These are phyloP conservation scores for Obelidium mucronatum DNA, from an alignment of 192 early-diverging fungal species.

Conservation along the genomic window DNA sequence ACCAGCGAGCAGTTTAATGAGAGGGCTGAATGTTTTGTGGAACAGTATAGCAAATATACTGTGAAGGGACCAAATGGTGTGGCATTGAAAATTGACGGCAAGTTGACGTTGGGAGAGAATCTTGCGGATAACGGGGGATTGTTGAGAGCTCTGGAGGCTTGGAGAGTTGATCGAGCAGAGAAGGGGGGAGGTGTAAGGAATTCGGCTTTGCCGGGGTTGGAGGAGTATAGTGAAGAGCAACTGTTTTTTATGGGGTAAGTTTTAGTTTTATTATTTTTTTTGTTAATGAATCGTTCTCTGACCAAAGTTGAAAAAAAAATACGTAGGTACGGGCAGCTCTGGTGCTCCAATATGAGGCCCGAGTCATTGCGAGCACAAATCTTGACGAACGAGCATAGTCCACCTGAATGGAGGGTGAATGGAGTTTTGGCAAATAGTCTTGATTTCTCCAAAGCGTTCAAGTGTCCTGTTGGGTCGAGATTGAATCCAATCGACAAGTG, in stretches of 20 bases:
- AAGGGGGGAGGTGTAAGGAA: constrained; percentile 37
- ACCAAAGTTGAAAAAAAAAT: too few species aligned
- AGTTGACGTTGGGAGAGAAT: constrained; percentile 66
- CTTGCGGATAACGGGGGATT: constrained; percentile 76
- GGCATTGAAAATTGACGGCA: constrained; percentile 59
- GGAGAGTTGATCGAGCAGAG: constrained; percentile 21
- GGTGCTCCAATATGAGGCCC: constrained; percentile 39
- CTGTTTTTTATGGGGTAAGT: constrained; percentile 53
- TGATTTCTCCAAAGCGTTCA: constrained; percentile 73
- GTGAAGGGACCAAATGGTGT: constrained; percentile 49
- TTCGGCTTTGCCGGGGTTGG: constrained; percentile 47
- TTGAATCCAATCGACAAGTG: constrained; percentile 73
- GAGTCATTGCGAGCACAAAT: constrained; percentile 46
- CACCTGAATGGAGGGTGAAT: constrained; percentile 70
- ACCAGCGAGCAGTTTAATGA: constrained; percentile 62
- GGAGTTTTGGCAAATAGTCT: constrained; percentile 71
- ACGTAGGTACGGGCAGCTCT: constrained; percentile 26
- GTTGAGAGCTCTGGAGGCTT: constrained; percentile 50
- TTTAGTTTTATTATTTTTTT: too few species aligned
- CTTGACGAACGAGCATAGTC: constrained; percentile 72
- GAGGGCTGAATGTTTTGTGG: constrained; percentile 64
- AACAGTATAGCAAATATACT: constrained; percentile 65
- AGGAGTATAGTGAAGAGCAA: constrained; percentile 46
- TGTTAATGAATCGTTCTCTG: too few species aligned
- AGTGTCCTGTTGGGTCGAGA: constrained; percentile 61